Base-by-base conservation (phyloP, 2,329 filamentous ascomycete species). In the Leptoxyphium fumago region DNA sequence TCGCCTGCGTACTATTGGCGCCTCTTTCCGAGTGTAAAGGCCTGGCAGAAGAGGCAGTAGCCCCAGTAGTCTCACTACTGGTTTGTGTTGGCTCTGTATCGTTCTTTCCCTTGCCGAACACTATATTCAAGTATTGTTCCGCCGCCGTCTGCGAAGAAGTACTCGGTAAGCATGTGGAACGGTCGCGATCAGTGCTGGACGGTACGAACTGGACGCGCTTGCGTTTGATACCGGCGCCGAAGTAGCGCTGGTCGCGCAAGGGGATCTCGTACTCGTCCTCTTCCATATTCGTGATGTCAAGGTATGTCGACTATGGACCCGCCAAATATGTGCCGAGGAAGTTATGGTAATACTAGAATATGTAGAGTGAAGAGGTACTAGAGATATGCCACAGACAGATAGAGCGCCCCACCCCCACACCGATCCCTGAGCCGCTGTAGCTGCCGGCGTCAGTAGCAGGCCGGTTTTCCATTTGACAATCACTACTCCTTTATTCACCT, bases 401-500 rank as follows among this genome's bases (percentile, higher is more conserved):
- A 10, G n/a, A 29, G 13, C 15, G 7, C n/a, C 70, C 82, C 82
- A 61, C 78, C 82, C 66, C 82, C 75, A 50, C 77, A 75, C 57
- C 80, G 77, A 65, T 76, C 73, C 61, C 82, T 34, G 81, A 65
- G 83, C 79, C 63, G 7, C 39, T 1, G 60, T 48, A 0, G 86
- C 60, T 0, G 69, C 64, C 52, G 77, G 47, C 18, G 69, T 74
- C 1, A 85, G 43, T 0, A 67, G 74, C 0, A 3, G 14, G 0
- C 82, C 66, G 0, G 70, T 58, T 58, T 82, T 78, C 0, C 77
- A 67, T 50, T 86, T 86, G 2, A 85, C 77, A 0, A 39, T 48
- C 0, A 57, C 71, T 0, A 77, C 79, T 3, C 86, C 84, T 0
- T 82, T 67, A 56, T 84, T 85, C 0, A 86, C 78, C 0, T 82